Evolutionary conservation across 2,329 filamentous ascomycete genomes (phyloP).

Genomic region (Nannizzia gypsea): DNA sequence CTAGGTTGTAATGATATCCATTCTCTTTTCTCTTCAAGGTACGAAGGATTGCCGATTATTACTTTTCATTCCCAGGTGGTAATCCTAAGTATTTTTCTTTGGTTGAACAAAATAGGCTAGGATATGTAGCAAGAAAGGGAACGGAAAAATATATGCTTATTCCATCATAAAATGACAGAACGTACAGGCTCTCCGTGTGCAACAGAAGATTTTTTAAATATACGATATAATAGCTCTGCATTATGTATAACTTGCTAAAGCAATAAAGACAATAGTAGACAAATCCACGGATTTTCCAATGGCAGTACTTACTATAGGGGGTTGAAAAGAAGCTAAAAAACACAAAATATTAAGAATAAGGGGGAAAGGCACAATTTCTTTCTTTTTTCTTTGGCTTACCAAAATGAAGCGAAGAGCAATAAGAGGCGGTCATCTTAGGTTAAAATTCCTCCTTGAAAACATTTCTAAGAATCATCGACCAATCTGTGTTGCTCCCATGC

Average conservation of each 20-base stretch:
- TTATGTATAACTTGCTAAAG: background rate
- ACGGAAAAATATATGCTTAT: background rate
- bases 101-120: background rate
- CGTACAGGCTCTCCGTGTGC: too few species aligned
- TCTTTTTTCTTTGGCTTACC: background rate
- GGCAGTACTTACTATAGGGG: background rate
- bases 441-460: background rate
- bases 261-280: background rate
- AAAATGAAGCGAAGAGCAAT: background rate
- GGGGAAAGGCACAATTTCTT: background rate
- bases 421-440: background rate
- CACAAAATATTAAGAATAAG: background rate
- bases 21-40: background rate
- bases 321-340: background rate
- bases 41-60: background rate
- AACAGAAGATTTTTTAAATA: background rate
- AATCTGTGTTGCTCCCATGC: constrained; percentile 38
- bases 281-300: background rate
- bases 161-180: too few species aligned
- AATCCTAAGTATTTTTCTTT: background rate
- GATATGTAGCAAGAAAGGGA: background rate
- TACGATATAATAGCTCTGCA: background rate
- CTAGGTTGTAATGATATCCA: background rate
- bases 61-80: background rate
- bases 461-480: constrained; percentile 30